These are phyloP conservation scores for Populus simonii DNA, from an alignment of 345 rosid genomes.

Conservation along the genomic window DNA sequence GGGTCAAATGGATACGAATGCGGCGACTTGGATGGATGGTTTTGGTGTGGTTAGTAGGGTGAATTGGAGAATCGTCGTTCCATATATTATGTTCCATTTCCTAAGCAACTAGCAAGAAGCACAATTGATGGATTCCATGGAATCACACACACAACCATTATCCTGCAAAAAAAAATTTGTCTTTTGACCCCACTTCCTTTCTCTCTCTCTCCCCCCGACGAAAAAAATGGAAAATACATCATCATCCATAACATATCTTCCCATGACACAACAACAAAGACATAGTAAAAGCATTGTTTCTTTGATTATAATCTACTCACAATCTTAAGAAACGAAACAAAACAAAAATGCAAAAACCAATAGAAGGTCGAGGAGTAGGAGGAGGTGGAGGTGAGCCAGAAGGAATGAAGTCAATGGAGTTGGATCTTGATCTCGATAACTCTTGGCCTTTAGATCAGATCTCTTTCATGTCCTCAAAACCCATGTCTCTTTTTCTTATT, in stretches of 20 bases:
- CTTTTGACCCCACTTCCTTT: not conserved
- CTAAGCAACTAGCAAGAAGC: constrained; percentile 10
- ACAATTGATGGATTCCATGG: constrained; percentile 32
- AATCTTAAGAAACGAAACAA: not conserved
- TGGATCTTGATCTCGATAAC: constrained; percentile 59
- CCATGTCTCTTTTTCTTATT: constrained; percentile 52
- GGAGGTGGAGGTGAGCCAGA: not conserved
- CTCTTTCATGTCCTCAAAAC: constrained; percentile 39
- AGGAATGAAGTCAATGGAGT: constrained; percentile 36
- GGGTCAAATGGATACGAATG: too few species aligned
- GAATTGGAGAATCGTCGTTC: not conserved
- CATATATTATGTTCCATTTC: not conserved
- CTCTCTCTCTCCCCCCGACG: constrained; percentile 3
- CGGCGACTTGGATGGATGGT: too few species aligned
- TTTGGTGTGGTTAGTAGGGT: not conserved
- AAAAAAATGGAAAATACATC: not conserved
- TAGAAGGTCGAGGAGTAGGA: not conserved
- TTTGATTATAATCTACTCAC: not conserved
- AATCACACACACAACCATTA: constrained; percentile 26
- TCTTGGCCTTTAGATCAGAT: constrained; percentile 84
- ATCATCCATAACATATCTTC: constrained; percentile 3
- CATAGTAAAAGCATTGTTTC: not conserved
- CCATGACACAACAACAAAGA: not conserved
- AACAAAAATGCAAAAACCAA: constrained; percentile 47
- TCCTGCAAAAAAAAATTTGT: not conserved